Percentiles rank a stretch among this genome's conserved stretches.
These are phyloP conservation scores for Coelastrella sp. DNA, from an alignment of 139 green algal genomes.

Conservation along the genomic window DNA sequence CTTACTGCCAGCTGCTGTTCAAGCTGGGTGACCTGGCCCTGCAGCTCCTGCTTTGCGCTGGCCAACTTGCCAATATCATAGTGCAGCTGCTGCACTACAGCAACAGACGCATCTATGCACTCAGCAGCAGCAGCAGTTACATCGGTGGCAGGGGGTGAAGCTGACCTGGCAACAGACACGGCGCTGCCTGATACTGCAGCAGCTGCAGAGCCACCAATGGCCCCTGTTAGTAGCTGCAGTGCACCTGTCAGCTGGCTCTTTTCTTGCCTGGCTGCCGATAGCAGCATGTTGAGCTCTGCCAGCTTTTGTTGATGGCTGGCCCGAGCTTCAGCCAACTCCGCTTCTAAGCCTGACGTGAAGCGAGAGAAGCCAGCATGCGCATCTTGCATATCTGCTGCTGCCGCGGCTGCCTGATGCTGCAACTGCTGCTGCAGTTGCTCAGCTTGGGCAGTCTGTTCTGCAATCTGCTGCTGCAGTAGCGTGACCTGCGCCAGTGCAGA, in stretches of 20 bases:
- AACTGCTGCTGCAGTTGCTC: slow-evolving; percentile 3
- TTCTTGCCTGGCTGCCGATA: slow-evolving; percentile 9
- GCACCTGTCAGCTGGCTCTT: neutral
- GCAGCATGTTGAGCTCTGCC: neutral
- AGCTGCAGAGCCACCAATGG: neutral
- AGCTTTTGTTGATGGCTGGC: neutral
- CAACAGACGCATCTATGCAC: neutral
- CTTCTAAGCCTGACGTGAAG: neutral
- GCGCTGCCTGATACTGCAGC: neutral
- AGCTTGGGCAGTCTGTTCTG: neutral
- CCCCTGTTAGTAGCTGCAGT: neutral
- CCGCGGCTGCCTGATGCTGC: neutral
- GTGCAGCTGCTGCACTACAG: slow-evolving; percentile 2
- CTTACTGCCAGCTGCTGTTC: neutral
- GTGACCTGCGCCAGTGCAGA: neutral
- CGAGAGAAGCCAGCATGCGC: neutral
- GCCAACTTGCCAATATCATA: neutral
- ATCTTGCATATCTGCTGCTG: slow-evolving; percentile 5
- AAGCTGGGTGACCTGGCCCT: neutral
- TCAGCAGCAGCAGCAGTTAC: neutral
- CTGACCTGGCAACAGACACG: neutral
- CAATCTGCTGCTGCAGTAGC: slow-evolving; percentile 24
- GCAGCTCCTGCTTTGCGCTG: slow-evolving; percentile 1
- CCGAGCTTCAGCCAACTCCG: slow-evolving; percentile 3
- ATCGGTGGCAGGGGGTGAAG: neutral